phyloP scores from a whole-genome alignment of 345 rosid genomes.

The Garcia nutans region DNA sequence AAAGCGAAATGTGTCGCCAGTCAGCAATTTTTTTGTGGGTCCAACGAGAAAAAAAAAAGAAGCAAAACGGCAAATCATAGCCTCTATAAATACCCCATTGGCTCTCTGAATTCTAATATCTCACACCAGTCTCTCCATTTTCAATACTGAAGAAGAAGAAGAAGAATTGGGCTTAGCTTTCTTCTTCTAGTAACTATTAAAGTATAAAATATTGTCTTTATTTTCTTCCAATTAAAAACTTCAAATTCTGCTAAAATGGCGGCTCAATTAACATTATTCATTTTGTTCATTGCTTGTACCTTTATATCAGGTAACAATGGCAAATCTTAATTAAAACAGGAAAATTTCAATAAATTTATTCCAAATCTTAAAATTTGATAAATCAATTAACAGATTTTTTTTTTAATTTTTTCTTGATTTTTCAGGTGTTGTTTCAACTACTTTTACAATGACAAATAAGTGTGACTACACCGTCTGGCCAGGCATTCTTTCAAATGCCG shows the following conservation, averaged over 20 bases:
- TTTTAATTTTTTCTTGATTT: neutral
- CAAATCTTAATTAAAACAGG: neutral
- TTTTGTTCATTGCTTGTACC: constrained; percentile 12
- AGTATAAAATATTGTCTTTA: too few relatives aligned
- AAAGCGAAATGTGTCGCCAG: too few relatives aligned
- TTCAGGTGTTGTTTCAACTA: constrained; percentile 50
- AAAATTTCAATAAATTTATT: too few relatives aligned
- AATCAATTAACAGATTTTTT: neutral
- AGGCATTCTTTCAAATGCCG: constrained; percentile 76
- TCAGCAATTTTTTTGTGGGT: constrained; percentile 5
- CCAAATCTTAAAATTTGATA: neutral
- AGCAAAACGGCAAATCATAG: too few relatives aligned
- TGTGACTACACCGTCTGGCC: constrained; percentile 90
- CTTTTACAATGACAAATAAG: constrained; percentile 62
- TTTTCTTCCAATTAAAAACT: too few relatives aligned
- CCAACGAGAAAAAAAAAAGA: neutral
- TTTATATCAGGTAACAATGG: constrained; percentile 34
- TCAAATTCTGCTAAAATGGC: constrained; percentile 30
- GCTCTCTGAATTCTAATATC: neutral
- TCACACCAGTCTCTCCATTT: neutral
- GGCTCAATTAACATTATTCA: constrained; percentile 36
- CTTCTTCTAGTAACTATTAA: too few relatives aligned
- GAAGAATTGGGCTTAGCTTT: constrained; percentile 6
- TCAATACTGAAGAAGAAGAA: constrained; percentile 10
- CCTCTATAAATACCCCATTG: constrained; percentile 23